Conservation (phyloP, 805 yeast genomes). For the Diddensiella santjacobensis region DNA sequence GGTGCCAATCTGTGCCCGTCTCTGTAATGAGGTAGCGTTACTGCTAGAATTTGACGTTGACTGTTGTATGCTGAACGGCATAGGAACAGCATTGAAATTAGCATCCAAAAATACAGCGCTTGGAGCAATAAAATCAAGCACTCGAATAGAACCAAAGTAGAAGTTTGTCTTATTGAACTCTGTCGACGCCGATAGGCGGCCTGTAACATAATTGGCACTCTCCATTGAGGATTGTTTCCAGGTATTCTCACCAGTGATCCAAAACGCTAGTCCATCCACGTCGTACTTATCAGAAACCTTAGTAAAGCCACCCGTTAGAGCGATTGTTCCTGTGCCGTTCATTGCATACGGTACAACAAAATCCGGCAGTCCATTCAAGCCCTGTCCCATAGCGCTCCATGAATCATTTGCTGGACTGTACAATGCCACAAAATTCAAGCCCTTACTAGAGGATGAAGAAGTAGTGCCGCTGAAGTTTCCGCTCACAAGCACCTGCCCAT, state of each 20-base stretch:
- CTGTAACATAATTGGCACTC: conserved; percentile 12
- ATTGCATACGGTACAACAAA: conserved; percentile 20
- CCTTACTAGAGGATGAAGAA: conserved; percentile 6
- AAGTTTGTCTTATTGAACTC: conserved; percentile 15
- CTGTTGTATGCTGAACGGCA: conserved; percentile 21
- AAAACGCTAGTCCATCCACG: conserved; percentile 20
- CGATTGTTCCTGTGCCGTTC: conserved; percentile 27
- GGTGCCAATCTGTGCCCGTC: conserved; percentile 14
- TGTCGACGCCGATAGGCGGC: conserved; percentile 17
- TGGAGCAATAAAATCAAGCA: conserved; percentile 22
- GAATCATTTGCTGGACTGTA: conserved; percentile 14
- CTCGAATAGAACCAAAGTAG: conserved; percentile 32
- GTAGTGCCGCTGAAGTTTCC: conserved; percentile 43
- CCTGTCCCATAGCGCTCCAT: conserved; percentile 21
- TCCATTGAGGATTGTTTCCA: conserved; percentile 21
- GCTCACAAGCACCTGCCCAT: conserved; percentile 40
- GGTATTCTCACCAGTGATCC: conserved; percentile 20
- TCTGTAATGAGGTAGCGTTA: conserved; percentile 8
- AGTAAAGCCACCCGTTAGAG: conserved; percentile 26
- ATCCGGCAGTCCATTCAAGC: conserved; percentile 23
- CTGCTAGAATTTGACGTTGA: neutral
- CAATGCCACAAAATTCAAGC: conserved; percentile 17
- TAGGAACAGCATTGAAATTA: conserved; percentile 17
- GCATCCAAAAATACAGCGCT: conserved; percentile 28
- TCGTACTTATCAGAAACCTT: conserved; percentile 11